Evolutionary conservation across 1,284 basidiomycete species (phyloP), one percentile per base, ranked within the genome.

Genomic region (Moniliella sp.): DNA sequence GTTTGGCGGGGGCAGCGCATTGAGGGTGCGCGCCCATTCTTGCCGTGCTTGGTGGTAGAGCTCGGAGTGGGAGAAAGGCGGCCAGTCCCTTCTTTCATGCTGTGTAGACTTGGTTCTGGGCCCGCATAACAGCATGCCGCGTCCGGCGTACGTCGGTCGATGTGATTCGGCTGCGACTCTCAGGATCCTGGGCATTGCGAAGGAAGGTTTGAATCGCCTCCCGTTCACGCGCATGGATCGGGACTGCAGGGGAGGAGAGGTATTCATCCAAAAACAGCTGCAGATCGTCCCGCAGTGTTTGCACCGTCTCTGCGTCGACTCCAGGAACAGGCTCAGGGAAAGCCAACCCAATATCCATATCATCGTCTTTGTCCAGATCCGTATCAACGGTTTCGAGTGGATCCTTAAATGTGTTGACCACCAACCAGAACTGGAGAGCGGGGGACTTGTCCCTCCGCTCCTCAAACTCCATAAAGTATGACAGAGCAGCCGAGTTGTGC

Each of bases 401-500:
- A 46, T 88, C 81, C 63, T 93, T 94, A 69, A 94, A 86, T n/a
- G n/a, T 82, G 61, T 94, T 83, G 1, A 94, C 80, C 0, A 82
- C 80, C 2, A 94, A 67, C 88, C 88, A 94, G 62, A 93, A 97
- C 46, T 93, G 88, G 2, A 93, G 78, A 2, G 83, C 71, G 5
- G 81, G 59, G 10, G 82, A 78, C 17, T 79, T 73, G 36, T 74
- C 69, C 2, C 78, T 72, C 4, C 86, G 72, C 45, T 94, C 88
- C 80, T 93, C 86, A 53, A 80, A 88, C 62, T 97, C 88, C 74
- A 93, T 86, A 64, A 88, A 82, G 57, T 88, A 88, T 1, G 79
- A 83, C 1, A 94, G 68, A 0, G 82, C 81, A 17, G 74, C 77
- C 0, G 84, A 81, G 45, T 83, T 83, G 19, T 73, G 67, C 1